Base-by-base conservation (phyloP, 352 stramenopile genomes). In the Elongisporangium anandrum region DNA sequence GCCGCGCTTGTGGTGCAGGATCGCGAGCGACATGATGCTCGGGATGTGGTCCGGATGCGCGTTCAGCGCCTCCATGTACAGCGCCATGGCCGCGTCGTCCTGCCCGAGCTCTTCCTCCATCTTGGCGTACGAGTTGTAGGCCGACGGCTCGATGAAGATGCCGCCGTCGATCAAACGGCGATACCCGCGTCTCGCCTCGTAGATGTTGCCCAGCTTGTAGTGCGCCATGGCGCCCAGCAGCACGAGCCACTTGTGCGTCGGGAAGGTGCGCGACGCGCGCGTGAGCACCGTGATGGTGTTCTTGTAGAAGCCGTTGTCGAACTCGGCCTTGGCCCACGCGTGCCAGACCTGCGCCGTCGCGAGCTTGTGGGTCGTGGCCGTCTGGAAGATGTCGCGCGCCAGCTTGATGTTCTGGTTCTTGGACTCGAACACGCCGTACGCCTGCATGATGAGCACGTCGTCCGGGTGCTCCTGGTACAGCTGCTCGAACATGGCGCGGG, bases 281-380 rank as follows among this genome's bases (percentile, higher is more conserved):
- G 78, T 64, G 17, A 94, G 68, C 34, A 95, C 83, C 16, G 72
- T 78, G n/a, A 93, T 56, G 16, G 77, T 64, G 60, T 92, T 89
- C 55, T 85, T 81, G 69, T 85, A 94, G 24, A 89, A 63, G 20
- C 86, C 86, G 52, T 72, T 72, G 48, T 92, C 81, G 50, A 75
- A 95, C 65, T 95, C 86, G 50, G 84, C 79, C 63, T 95, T 90
- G 22, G 80, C 86, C 84, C 84, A 95, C 48, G 86, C 86, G 56
- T 95, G 86, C 80, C 83, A 95, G 16, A 95, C 84, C 64, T 95
- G 81, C 22, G 75, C 80, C 2, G 77, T 88, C 5, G 75, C 80
- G 50, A 76, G 62, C 10, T 70, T 65, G 53, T 88, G 77, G n/a
- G 68, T 59, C 0, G 73, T 73, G 13, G 79, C 79, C 3, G 51